These are phyloP conservation scores for Sistotremastrum suecicum DNA, from an alignment of 768 basidiomycete genomes.

Conservation along the genomic window DNA sequence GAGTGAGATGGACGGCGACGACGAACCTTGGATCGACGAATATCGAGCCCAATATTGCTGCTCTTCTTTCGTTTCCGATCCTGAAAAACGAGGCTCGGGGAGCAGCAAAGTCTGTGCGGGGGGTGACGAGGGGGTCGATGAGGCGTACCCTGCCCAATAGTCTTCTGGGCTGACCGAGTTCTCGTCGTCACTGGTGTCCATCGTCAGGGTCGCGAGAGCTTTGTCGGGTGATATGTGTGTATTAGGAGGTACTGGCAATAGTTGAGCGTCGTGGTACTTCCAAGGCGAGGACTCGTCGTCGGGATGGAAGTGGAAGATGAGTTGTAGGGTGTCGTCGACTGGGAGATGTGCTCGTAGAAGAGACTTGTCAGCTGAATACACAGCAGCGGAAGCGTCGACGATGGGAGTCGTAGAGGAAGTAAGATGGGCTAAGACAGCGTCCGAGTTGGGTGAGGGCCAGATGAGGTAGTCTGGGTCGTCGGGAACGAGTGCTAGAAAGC, in stretches of 20 bases:
- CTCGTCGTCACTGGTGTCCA: slow-evolving; percentile 4
- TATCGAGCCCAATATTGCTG: slow-evolving; percentile 75
- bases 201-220: slow-evolving; percentile 17
- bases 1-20: neutral
- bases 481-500: slow-evolving; percentile 24
- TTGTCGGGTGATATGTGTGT: slow-evolving; percentile 17
- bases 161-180: slow-evolving; percentile 11
- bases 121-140: slow-evolving; percentile 43
- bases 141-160: slow-evolving; percentile 34
- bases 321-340: slow-evolving; percentile 28
- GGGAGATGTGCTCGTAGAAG: slow-evolving; percentile 24
- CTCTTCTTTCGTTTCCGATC: slow-evolving; percentile 20
- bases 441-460: slow-evolving; percentile 13
- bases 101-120: slow-evolving; percentile 3
- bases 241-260: slow-evolving; percentile 56
- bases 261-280: slow-evolving; percentile 55
- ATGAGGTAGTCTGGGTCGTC: slow-evolving; percentile 14
- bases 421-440: slow-evolving; percentile 3
- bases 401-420: slow-evolving; percentile 1
- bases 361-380: slow-evolving; percentile 16
- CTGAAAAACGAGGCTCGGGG: slow-evolving; percentile 10
- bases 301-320: slow-evolving; percentile 56
- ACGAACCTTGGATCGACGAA: slow-evolving; percentile 50
- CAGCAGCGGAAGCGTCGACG: slow-evolving; percentile 4
- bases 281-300: slow-evolving; percentile 27